phyloP scores from a whole-genome alignment of 2,329 filamentous ascomycete species.

The Aspergillus nomiae region DNA sequence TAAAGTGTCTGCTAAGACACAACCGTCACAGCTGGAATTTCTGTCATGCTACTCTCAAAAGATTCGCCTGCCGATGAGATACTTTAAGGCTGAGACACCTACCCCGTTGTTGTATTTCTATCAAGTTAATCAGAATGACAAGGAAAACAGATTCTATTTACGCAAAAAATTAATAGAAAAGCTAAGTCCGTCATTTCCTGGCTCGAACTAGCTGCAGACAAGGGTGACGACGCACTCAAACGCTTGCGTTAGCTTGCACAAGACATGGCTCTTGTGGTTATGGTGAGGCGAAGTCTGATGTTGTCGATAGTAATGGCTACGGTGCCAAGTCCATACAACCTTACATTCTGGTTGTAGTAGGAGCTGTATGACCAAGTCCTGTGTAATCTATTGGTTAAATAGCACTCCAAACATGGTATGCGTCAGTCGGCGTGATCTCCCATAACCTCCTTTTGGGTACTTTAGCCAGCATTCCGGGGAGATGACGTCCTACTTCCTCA shows the following conservation, averaged over 20 bases:
- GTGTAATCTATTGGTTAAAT: not conserved
- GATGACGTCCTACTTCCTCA: not conserved
- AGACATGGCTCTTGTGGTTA: not conserved
- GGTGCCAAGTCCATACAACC: constrained; percentile 10
- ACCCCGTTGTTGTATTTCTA: not conserved
- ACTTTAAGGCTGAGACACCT: not conserved
- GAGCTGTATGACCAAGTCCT: not conserved
- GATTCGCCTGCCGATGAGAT: not conserved
- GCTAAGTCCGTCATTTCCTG: not conserved
- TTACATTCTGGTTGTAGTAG: constrained; percentile 7
- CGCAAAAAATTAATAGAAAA: no score
- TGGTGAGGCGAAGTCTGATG: not conserved
- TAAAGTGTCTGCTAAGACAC: no score
- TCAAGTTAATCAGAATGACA: no score
- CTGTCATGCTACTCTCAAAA: not conserved
- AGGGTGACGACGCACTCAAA: not conserved
- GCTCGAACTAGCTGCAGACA: not conserved
- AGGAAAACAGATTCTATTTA: no score
- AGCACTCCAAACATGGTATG: not conserved
- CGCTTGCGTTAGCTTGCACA: no score
- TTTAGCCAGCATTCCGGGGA: not conserved
- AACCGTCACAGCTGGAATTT: no score
- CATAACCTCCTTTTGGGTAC: not conserved
- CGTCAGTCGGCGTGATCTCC: not conserved
- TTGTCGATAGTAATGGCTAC: not conserved